These are phyloP conservation scores for Hypoxylon sp. DNA, from an alignment of 2,329 filamentous ascomycete genomes.

Conservation along the genomic window DNA sequence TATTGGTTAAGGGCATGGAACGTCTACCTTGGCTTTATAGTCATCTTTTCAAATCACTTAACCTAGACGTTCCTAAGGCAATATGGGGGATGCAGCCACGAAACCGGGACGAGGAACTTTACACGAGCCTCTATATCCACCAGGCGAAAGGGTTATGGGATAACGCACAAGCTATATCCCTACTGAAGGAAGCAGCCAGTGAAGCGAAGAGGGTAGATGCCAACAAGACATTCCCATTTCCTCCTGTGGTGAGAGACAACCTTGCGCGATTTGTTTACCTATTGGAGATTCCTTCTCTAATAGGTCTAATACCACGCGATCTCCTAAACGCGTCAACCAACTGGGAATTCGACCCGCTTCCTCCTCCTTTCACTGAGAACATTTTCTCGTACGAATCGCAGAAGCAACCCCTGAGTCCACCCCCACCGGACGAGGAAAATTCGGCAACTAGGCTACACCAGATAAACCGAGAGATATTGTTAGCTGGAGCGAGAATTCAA, in stretches of 20 bases:
- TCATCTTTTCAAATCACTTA: conserved; percentile 83
- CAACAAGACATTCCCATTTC: conserved; percentile 55
- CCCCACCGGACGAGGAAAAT: conserved; percentile 39
- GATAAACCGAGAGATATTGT: conserved; percentile 39
- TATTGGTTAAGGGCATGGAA: conserved; percentile 77
- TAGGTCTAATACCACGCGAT: conserved; percentile 75
- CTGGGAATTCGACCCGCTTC: conserved; percentile 85
- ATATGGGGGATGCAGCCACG: conserved; percentile 86
- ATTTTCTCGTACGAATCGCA: conserved; percentile 63
- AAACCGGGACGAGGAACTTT: conserved; percentile 75
- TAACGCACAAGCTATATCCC: conserved; percentile 75
- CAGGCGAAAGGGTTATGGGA: conserved; percentile 90
- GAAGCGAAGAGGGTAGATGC: conserved; percentile 63
- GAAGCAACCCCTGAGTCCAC: conserved; percentile 59
- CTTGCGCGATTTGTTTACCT: conserved; percentile 84
- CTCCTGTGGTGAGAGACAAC: conserved; percentile 60
- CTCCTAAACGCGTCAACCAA: conserved; percentile 76
- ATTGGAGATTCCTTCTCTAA: conserved; percentile 79
- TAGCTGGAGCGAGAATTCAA: conserved; percentile 45
- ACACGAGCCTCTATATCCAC: conserved; percentile 81
- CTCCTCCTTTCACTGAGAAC: conserved; percentile 73
- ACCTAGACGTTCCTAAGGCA: conserved; percentile 81
- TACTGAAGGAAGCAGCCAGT: conserved; percentile 79
- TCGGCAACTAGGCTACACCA: conserved; percentile 20
- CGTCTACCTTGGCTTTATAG: conserved; percentile 88